Conservation (phyloP, 306 rosid genomes). For the Gastrolobium villosum region DNA sequence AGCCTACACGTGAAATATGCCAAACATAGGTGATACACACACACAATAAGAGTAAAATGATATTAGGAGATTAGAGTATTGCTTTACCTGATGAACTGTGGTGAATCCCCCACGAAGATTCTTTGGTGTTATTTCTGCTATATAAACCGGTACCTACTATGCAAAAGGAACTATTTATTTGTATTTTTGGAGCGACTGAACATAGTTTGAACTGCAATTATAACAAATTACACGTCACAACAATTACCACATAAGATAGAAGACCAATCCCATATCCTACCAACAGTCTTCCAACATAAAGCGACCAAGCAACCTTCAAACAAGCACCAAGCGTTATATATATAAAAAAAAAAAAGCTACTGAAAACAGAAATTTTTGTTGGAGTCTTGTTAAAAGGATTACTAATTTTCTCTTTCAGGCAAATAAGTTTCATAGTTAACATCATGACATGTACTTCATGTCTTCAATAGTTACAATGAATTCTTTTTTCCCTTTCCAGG, state of each 20-base stretch:
- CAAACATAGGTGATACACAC: slow-evolving; percentile 27
- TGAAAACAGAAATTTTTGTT: not conserved
- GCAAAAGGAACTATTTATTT: slow-evolving; percentile 25
- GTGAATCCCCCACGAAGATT: slow-evolving; percentile 79
- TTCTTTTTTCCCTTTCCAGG: not conserved
- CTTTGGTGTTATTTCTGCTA: slow-evolving; percentile 83
- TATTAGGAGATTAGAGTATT: slow-evolving; percentile 3
- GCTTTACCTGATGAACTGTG: slow-evolving; percentile 69
- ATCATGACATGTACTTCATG: slow-evolving; percentile 3
- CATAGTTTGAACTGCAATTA: slow-evolving; percentile 20
- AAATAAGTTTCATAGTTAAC: slow-evolving; percentile 15
- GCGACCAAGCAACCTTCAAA: slow-evolving; percentile 76
- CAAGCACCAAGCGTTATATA: slow-evolving; percentile 44
- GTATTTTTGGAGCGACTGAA: not conserved
- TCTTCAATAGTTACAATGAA: slow-evolving; percentile 22
- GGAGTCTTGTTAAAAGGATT: not conserved
- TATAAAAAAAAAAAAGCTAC: not conserved
- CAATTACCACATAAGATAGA: slow-evolving; percentile 82
- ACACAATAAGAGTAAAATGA: slow-evolving; percentile 31
- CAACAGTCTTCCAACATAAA: slow-evolving; percentile 81
- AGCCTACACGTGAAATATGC: slow-evolving; percentile 10
- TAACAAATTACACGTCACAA: slow-evolving; percentile 26
- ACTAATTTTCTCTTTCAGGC: not conserved
- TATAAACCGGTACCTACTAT: slow-evolving; percentile 73
- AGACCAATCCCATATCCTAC: slow-evolving; percentile 91